These are phyloP conservation scores for Acer negundo DNA, from an alignment of 345 rosid species.

Conservation along the genomic window DNA sequence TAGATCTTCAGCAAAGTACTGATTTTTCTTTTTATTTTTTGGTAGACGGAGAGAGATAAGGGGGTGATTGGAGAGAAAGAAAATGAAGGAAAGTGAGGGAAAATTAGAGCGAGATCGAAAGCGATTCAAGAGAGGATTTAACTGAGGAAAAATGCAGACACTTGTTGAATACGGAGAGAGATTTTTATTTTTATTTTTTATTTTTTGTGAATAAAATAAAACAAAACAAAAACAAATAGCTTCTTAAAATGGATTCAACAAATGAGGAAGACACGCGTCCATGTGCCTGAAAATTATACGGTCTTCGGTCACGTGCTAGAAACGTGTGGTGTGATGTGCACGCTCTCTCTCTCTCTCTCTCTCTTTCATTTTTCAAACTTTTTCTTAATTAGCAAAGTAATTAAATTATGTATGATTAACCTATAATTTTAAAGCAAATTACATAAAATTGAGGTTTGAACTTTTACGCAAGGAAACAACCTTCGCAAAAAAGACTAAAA, in stretches of 20 bases:
- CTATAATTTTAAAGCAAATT: too few species aligned
- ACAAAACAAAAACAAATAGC: background rate
- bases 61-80: conserved; percentile 24
- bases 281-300: background rate
- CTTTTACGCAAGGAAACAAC: too few species aligned
- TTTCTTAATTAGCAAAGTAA: background rate
- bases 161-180: background rate
- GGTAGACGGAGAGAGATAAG: background rate
- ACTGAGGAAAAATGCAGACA: conserved; percentile 22
- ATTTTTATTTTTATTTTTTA: background rate
- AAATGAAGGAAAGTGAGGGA: conserved; percentile 19
- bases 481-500: too few species aligned
- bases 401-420: too few species aligned
- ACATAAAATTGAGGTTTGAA: too few species aligned
- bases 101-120: conserved; percentile 25
- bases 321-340: background rate
- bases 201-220: background rate
- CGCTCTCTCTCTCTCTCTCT: background rate
- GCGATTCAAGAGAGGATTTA: conserved; percentile 28
- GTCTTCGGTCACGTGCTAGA: conserved; percentile 24
- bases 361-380: background rate
- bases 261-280: conserved; percentile 25
- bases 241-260: conserved; percentile 13
- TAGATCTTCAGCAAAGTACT: conserved; percentile 37
- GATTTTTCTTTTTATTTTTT: background rate